Conservation (phyloP, 2,329 filamentous ascomycete genomes). For the Fusarium miscanthi region DNA sequence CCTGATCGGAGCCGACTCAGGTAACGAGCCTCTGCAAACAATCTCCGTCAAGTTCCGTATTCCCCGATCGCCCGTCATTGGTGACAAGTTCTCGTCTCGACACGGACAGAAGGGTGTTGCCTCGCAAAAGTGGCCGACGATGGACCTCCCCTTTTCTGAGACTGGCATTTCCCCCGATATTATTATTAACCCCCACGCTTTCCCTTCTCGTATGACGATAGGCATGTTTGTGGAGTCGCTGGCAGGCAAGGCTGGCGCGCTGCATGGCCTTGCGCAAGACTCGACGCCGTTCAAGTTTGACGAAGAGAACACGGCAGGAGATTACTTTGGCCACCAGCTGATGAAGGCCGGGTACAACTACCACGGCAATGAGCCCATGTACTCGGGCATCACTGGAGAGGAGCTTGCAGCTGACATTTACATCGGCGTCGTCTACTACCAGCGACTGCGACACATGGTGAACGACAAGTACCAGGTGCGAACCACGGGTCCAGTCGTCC, state of each 20-base stretch:
- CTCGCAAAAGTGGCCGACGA: constrained; percentile 93
- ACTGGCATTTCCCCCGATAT: constrained; percentile 96
- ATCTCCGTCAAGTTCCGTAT: constrained; percentile 94
- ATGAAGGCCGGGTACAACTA: constrained; percentile 97
- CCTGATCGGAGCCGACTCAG: constrained; percentile 85
- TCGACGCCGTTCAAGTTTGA: constrained; percentile 95
- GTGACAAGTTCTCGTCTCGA: constrained; percentile 98
- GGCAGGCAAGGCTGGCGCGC: constrained; percentile 91
- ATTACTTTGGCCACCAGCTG: constrained; percentile 96
- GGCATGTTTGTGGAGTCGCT: constrained; percentile 99
- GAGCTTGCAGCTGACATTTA: constrained; percentile 96
- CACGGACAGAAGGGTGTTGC: constrained; percentile 98
- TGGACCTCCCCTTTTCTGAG: constrained; percentile 97
- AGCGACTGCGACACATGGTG: constrained; percentile 98
- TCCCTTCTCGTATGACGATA: constrained; percentile 99
- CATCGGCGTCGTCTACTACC: constrained; percentile 97
- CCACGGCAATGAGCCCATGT: constrained; percentile 98
- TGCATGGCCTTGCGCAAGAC: constrained; percentile 96
- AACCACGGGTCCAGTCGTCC: constrained; percentile 92
- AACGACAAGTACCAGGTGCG: constrained; percentile 99
- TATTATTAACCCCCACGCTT: constrained; percentile 99
- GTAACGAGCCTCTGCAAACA: constrained; percentile 84
- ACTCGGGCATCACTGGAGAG: constrained; percentile 94
- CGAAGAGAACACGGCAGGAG: constrained; percentile 89
- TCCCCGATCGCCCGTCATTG: constrained; percentile 90